Base-by-base conservation (phyloP, 176 grass and related monocot species). In the Carex kokanica region DNA sequence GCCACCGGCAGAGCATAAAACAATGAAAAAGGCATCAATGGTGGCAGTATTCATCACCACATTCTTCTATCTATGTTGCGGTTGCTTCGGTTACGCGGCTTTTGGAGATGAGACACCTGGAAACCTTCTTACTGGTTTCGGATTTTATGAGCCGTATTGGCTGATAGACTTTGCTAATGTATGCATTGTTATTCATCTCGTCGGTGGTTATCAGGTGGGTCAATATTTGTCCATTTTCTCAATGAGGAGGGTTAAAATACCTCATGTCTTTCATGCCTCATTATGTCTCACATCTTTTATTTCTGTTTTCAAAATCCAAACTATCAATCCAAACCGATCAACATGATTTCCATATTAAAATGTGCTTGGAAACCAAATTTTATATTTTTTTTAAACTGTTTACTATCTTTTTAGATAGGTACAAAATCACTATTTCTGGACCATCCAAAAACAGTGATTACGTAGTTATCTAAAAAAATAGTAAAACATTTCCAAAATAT, bases 141-240 rank as follows among this genome's bases (percentile, higher is more conserved):
- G 86, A 53, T 94, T 97, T 88, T 97, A 90, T 31, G 91, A 94
- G 89, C 92, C 95, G n/a, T 94, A 89, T 86, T 93, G 89, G 92
- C 95, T 98, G 72, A n/a, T 98, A 70, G 89, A 87, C 84, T 60
- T 98, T 52, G 95, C 92, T 69, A 94, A 93, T 61, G 71, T 92
- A 66, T 82, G 80, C 69, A 62, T 93, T 80, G 89, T 72, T 36
- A 21, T 94, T 85, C 95, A 98, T 84, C 86, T 94, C 31, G 83
- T 98, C 16, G 90, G 90, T 64, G 90, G 90, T 60, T 93, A 94
- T 88, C 95, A 93, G 93, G 93, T 91, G 84, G 25, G 77, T 58
- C 14, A 11, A 64, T 55, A 66, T 20, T 52, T 52, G 10, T 55
- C 24, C 18, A 60, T n/a, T 67, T 5, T 82, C 69, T 53, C 45